These are phyloP conservation scores for Rhodotorula babjevae DNA, from an alignment of 768 basidiomycete species.

Conservation along the genomic window DNA sequence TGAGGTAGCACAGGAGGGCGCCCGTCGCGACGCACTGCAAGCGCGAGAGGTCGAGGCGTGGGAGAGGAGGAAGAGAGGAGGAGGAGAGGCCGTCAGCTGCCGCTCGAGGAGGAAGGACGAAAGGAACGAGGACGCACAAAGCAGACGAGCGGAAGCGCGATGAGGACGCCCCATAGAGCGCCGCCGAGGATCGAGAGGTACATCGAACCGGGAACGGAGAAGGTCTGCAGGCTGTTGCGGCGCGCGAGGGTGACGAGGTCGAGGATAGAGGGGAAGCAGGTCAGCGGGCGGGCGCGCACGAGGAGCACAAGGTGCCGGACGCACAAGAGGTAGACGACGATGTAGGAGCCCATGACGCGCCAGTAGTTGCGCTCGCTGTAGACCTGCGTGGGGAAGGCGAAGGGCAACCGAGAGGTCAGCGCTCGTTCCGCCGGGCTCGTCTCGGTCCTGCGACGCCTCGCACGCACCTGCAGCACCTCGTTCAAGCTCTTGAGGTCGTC, in stretches of 20 bases:
- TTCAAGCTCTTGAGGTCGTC: constrained; percentile 78
- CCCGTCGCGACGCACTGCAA: constrained; percentile 75
- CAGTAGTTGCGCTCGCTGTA: constrained; percentile 83
- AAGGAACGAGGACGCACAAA: constrained; percentile 50
- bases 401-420: not conserved
- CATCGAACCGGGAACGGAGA: constrained; percentile 68
- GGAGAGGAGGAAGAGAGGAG: too few relatives aligned
- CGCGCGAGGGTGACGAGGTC: not conserved
- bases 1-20: constrained; percentile 83
- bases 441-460: not conserved
- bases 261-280: not conserved
- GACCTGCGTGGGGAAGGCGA: constrained; percentile 51
- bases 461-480: constrained; percentile 59
- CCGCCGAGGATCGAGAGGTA: constrained; percentile 62
- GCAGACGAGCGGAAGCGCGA: constrained; percentile 84
- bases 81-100: too few relatives aligned
- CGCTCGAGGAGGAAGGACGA: not conserved
- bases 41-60: too few relatives aligned
- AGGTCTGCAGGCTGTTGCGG: constrained; percentile 73
- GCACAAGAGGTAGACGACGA: constrained; percentile 85
- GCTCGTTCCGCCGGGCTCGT: not conserved
- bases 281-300: too few relatives aligned
- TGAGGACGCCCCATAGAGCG: constrained; percentile 84
- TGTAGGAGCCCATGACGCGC: constrained; percentile 79
- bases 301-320: constrained; percentile 44